Evolutionary conservation across 108 stramenopile genomes (phyloP).

Genomic region (Nitzschia sp.): DNA sequence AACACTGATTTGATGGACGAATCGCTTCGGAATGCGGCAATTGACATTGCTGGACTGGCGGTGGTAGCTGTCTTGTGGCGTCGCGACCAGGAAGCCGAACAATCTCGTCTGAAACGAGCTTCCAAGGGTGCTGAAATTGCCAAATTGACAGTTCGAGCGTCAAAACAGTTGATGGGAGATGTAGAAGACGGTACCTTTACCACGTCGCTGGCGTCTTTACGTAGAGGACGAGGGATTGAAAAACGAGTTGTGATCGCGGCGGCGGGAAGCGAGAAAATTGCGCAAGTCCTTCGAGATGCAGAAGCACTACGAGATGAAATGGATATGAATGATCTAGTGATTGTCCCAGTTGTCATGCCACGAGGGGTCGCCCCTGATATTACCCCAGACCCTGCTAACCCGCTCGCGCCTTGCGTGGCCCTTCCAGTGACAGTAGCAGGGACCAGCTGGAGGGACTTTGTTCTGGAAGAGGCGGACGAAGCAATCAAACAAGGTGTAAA

Average conservation of each 20-base stretch:
- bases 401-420: conserved; percentile 8
- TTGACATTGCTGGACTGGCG: conserved; percentile 33
- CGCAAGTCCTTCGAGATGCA: conserved; percentile 29
- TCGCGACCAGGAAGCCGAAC: conserved; percentile 32
- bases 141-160: conserved; percentile 22
- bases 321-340: conserved; percentile 27
- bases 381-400: not conserved
- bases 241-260: conserved; percentile 48
- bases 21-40: conserved; percentile 20
- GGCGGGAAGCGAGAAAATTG: conserved; percentile 29
- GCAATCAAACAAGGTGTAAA: conserved; percentile 37
- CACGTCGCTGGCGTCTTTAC: conserved; percentile 23
- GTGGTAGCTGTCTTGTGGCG: conserved; percentile 21
- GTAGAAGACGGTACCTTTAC: conserved; percentile 9
- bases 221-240: conserved; percentile 36
- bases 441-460: conserved; percentile 21
- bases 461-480: conserved; percentile 30
- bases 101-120: conserved; percentile 36
- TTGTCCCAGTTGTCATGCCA: conserved; percentile 35
- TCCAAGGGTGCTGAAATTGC: conserved; percentile 38
- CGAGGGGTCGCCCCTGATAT: conserved; percentile 9
- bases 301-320: conserved; percentile 7
- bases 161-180: not conserved
- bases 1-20: conserved; percentile 41
- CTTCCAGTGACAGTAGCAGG: conserved; percentile 20